Base-by-base conservation (phyloP, 306 rosid species). In the Prunus padus region DNA sequence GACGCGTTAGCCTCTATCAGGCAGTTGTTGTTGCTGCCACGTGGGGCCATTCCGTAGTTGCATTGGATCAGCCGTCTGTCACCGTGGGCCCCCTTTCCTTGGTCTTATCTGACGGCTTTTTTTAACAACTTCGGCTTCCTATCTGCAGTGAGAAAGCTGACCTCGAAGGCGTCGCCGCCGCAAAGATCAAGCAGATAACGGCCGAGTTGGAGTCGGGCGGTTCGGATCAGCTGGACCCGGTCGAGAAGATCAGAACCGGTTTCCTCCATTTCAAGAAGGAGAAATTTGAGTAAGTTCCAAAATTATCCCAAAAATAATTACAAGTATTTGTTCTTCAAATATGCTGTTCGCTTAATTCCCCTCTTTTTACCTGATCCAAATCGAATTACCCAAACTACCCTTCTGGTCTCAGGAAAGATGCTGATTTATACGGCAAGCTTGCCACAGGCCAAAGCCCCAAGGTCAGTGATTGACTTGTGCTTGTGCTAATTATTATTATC, bases 361-460 rank as follows among this genome's bases (percentile, higher is more conserved):
- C 23, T 8, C 11, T 2, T 3, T 3, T 3, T 30, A 22, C 5
- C 31, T 20, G 46, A 20, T 37, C 4, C 9, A 14, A 1, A 1
- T 0, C 46, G 0, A 52, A 57, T 47, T 80, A 5, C 70, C 80
- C 47, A 61, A n/a, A 67, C 65, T 74, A 52, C 65, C 81, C 84
- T 62, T 54, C 7, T 16, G 11, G 2, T 16, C 16, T 16, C 90
- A 96, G 99, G 84, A 88, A 87, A 84, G 81, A 96, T 74, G 96
- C 89, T 10, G 81, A 74, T 11, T 67, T 92, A 75, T 96, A 80
- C 78, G 90, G 87, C 2, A 76, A 82, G 68, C 98, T 96, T 15
- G 96, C 98, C 77, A 85, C 81, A 78, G 82, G 88, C 63, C 99
- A 96, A 69, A 96, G 91, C 83, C 99, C 99, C 46, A 96, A 96